These are phyloP conservation scores for Claviceps pusilla DNA, from an alignment of 2,329 filamentous ascomycete genomes.

Conservation along the genomic window DNA sequence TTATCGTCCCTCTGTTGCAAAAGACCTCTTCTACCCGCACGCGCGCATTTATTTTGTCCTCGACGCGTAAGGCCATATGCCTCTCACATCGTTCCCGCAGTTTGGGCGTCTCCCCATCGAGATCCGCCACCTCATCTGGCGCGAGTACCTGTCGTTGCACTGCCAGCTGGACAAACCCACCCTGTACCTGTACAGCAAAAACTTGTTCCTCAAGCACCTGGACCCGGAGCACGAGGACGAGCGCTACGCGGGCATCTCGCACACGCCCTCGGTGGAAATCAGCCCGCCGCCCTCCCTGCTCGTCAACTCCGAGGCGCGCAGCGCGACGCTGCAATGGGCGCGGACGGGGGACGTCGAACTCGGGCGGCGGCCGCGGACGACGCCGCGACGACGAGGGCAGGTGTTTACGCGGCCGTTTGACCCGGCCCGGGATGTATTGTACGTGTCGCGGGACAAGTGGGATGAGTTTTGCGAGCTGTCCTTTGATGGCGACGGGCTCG, in stretches of 20 bases:
- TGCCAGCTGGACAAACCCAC: conserved; percentile 7
- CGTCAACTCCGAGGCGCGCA: conserved; percentile 12
- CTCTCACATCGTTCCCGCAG: conserved; percentile 5
- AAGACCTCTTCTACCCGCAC: too few relatives aligned
- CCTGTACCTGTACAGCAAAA: conserved; percentile 9
- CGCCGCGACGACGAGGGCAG: not conserved
- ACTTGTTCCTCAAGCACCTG: conserved; percentile 7
- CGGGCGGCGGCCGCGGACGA: not conserved
- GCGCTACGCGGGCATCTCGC: conserved; percentile 3
- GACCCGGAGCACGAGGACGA: conserved; percentile 1
- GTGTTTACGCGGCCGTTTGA: conserved; percentile 6
- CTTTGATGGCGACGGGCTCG: not conserved
- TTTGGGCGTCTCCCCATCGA: conserved; percentile 13
- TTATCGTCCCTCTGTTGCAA: too few relatives aligned
- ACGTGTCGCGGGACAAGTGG: conserved; percentile 7
- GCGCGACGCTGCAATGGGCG: conserved; percentile 8
- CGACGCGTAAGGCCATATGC: not conserved
- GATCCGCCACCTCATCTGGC: conserved; percentile 14
- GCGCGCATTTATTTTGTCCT: too few relatives aligned
- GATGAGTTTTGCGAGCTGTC: conserved; percentile 6
- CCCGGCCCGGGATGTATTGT: conserved; percentile 1
- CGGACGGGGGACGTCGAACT: not conserved
- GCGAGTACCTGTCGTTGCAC: conserved; percentile 4
- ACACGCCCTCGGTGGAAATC: conserved; percentile 7
- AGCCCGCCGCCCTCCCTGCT: conserved; percentile 6